Base-by-base conservation (phyloP, 192 early-diverging fungal species). In the Podila verticillata region DNA sequence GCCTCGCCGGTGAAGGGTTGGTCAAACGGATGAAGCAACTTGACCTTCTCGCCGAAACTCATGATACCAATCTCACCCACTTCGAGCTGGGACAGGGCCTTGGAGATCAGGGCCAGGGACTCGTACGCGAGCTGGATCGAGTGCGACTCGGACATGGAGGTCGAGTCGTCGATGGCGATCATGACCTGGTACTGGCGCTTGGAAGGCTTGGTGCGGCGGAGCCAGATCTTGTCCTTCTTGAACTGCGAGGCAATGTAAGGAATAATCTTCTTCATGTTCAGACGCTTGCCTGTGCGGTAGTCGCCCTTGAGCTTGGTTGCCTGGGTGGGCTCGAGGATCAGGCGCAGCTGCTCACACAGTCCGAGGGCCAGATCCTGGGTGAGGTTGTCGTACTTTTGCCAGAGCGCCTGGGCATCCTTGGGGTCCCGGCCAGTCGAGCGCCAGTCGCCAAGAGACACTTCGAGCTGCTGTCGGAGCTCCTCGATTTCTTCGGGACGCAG, bases 151-250 rank as follows among this genome's bases (percentile, higher is more conserved):
- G 93, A 91, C 98, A 99, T 99, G 35, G 98, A 99, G 67, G 92
- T 92, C 58, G 96, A 98, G 83, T 99, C 97, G 78, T 99, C 98
- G 36, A 99, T 90, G 5, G 97, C 89, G 30, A 99, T 92, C 94
- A 99, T 95, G 48, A 99, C 94, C 84, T 99, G 97, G 86, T 99
- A 99, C 69, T 95, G 94, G 58, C 98, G 91, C 72, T 98, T 97
- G 71, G 93, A 94, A 22, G 96, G 97, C 83, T 97, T 97, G 26
- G 97, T 99, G 57, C 98, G 91, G 10, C 97, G 90, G 66, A 99
- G 84, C 98, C 98, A 99, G 73, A 99, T 99, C 88, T 99, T 99
- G 85, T 99, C 98, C 85, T 99, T 99, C 86, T 97, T 98, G 90
- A 97, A 99, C 80, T 97, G 93, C 48, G 91, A 93, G 9, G 98